phyloP scores from a whole-genome alignment of 768 basidiomycete genomes.

The Cytidiella melzeri region DNA sequence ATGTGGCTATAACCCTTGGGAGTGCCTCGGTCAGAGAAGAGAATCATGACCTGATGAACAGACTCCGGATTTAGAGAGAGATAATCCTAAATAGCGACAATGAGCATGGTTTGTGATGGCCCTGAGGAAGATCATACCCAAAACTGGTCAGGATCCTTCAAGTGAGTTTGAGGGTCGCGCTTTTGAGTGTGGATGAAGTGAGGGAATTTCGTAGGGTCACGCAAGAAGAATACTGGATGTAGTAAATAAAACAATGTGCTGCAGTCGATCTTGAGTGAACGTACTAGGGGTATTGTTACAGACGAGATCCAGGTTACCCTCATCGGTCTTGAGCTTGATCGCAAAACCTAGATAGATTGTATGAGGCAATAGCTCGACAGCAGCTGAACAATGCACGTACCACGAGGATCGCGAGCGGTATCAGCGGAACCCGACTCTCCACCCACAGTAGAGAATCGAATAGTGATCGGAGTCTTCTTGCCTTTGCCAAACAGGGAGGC shows the following conservation, averaged over 20 bases:
- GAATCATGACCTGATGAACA: slow-evolving; percentile 83
- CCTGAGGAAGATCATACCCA: slow-evolving; percentile 53
- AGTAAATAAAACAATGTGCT: too few relatives aligned
- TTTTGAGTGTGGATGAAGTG: slow-evolving; percentile 95
- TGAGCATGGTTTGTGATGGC: too few relatives aligned
- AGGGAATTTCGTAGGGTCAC: slow-evolving; percentile 83
- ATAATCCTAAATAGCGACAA: slow-evolving; percentile 60
- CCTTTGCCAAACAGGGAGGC: slow-evolving; percentile 62
- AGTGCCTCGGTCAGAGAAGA: slow-evolving; percentile 93
- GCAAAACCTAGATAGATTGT: slow-evolving; percentile 61
- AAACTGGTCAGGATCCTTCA: slow-evolving; percentile 84
- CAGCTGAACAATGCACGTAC: slow-evolving; percentile 9
- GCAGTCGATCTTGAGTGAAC: neutral
- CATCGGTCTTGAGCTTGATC: slow-evolving; percentile 79
- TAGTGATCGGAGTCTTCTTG: slow-evolving; percentile 66
- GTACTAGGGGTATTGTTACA: slow-evolving; percentile 76
- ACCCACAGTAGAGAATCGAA: slow-evolving; percentile 91
- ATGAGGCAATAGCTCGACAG: neutral
- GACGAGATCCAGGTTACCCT: slow-evolving; percentile 92
- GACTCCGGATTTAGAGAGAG: slow-evolving; percentile 85
- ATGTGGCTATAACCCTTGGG: slow-evolving; percentile 81
- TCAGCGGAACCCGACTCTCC: slow-evolving; percentile 88
- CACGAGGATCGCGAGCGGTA: slow-evolving; percentile 84
- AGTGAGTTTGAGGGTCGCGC: slow-evolving; percentile 85
- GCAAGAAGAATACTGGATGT: slow-evolving; percentile 69